Evolutionary conservation across 495 filamentous ascomycete genomes (phyloP).

Genomic region (Hypoxylon crocopeplum): DNA sequence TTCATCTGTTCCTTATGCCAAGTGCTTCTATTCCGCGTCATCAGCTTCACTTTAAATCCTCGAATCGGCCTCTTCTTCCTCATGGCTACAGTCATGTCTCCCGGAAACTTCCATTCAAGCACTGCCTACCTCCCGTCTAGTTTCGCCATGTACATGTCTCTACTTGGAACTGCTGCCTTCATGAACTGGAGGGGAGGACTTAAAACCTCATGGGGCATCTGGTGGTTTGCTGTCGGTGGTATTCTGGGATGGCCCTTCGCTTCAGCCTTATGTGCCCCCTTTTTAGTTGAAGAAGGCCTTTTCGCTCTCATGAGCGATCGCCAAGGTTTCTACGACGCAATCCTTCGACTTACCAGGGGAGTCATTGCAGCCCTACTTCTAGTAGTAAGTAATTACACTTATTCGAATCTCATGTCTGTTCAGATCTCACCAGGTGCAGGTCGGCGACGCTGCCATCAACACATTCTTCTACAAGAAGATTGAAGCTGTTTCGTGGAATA

Average conservation of each 20-base stretch:
- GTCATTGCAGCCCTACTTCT: slow-evolving; percentile 68
- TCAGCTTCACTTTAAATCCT: slow-evolving; percentile 75
- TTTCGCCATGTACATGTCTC: slow-evolving; percentile 95
- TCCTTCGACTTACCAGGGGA: slow-evolving; percentile 70
- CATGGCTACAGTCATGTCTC: slow-evolving; percentile 73
- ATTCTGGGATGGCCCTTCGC: slow-evolving; percentile 96
- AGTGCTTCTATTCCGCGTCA: slow-evolving; percentile 76
- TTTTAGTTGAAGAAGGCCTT: slow-evolving; percentile 76
- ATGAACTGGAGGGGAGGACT: slow-evolving; percentile 81
- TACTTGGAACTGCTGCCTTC: slow-evolving; percentile 86
- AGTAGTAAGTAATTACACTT: slow-evolving; percentile 63
- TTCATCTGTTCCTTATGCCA: slow-evolving; percentile 80
- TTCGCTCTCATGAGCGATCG: slow-evolving; percentile 65
- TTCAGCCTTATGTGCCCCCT: slow-evolving; percentile 80
- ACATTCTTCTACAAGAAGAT: slow-evolving; percentile 82
- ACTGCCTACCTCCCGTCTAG: slow-evolving; percentile 88
- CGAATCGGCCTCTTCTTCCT: slow-evolving; percentile 85
- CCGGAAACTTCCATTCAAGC: slow-evolving; percentile 93
- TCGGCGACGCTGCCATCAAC: slow-evolving; percentile 68
- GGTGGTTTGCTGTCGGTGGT: slow-evolving; percentile 91
- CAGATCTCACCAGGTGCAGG: slow-evolving; percentile 22
- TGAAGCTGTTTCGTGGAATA: slow-evolving; percentile 84
- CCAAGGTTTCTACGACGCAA: slow-evolving; percentile 60
- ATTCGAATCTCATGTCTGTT: not conserved
- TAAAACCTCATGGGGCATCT: slow-evolving; percentile 80